A percentile compares a stretch with the other conserved stretches of the same genome.
Evolutionary conservation across 2,329 filamentous ascomycete genomes (phyloP).

Genomic region (Chrysosporium queenslandicum): DNA sequence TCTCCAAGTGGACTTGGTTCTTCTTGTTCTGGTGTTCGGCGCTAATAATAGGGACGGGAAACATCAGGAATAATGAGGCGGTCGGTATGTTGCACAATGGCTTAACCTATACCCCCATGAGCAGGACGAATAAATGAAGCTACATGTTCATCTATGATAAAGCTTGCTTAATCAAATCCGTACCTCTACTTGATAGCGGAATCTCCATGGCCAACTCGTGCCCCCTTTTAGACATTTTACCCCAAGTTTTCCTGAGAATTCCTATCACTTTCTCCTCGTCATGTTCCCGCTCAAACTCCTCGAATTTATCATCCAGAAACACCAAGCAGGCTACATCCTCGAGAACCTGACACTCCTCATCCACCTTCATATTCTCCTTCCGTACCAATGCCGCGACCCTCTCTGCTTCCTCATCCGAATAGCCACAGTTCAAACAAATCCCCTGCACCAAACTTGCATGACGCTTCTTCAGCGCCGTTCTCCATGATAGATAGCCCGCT

Average conservation of each 20-base stretch:
- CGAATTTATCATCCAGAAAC: conserved; percentile 79
- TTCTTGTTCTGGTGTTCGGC: not conserved
- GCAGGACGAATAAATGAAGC: not conserved
- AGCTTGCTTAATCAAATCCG: conserved; percentile 54
- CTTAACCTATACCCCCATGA: conserved; percentile 14
- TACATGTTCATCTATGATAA: conserved; percentile 32
- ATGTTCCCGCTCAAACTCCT: conserved; percentile 61
- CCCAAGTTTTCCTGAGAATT: conserved; percentile 65
- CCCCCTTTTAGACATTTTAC: conserved; percentile 59
- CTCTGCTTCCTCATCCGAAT: conserved; percentile 45
- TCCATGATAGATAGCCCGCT: conserved; percentile 70
- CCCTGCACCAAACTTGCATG: conserved; percentile 52
- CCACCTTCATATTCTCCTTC: conserved; percentile 58
- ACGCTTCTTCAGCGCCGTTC: conserved; percentile 60
- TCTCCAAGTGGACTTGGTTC: not conserved
- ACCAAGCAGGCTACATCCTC: conserved; percentile 83
- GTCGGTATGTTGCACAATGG: not conserved
- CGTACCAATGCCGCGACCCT: conserved; percentile 62
- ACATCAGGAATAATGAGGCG: not conserved
- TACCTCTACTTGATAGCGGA: conserved; percentile 53
- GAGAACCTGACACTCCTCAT: conserved; percentile 54
- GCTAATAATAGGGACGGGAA: not conserved
- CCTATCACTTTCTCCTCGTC: conserved; percentile 68
- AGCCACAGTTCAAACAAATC: conserved; percentile 46
- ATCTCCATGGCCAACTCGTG: conserved; percentile 56